phyloP scores from a whole-genome alignment of 805 yeast genomes.

The Cyberlindnera nakhonratchasimensis region DNA sequence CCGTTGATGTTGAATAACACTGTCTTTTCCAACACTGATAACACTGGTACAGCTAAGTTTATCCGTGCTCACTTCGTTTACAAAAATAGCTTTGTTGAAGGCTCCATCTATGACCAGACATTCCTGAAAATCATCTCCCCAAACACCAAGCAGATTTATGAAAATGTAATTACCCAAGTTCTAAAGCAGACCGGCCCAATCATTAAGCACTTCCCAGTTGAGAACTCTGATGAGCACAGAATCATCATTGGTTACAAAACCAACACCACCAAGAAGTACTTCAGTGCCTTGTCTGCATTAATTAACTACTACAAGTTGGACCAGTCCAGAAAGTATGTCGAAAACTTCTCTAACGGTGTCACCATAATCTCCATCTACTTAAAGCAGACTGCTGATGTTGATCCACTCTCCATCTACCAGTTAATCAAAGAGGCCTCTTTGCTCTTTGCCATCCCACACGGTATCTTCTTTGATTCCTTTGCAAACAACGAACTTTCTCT shows the following conservation, averaged over 20 bases:
- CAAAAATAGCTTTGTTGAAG: constrained; percentile 53
- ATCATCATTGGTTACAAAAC: constrained; percentile 86
- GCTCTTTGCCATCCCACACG: constrained; percentile 86
- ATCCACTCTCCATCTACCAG: constrained; percentile 74
- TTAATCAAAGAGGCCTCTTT: constrained; percentile 92
- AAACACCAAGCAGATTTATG: constrained; percentile 76
- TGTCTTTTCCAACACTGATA: constrained; percentile 23
- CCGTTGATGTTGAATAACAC: constrained; percentile 41
- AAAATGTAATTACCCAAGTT: constrained; percentile 67
- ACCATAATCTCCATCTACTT: constrained; percentile 86
- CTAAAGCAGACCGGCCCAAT: constrained; percentile 77
- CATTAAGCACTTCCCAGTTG: constrained; percentile 79
- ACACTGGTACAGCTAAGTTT: constrained; percentile 36
- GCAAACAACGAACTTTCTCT: constrained; percentile 76
- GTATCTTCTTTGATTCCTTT: constrained; percentile 71
- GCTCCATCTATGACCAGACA: constrained; percentile 69
- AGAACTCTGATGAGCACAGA: constrained; percentile 78
- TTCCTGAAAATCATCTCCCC: constrained; percentile 74
- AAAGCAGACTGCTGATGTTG: constrained; percentile 51
- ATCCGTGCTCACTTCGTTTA: constrained; percentile 80
- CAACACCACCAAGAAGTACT: constrained; percentile 80
- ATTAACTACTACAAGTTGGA: constrained; percentile 85
- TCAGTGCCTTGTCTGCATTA: constrained; percentile 79
- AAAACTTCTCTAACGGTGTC: constrained; percentile 86
- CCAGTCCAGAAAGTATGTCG: constrained; percentile 87